Evolutionary conservation across 176 grass and related monocot genomes (phyloP), one percentile per base, ranked within the genome.

Genomic region (Typha latifolia): DNA sequence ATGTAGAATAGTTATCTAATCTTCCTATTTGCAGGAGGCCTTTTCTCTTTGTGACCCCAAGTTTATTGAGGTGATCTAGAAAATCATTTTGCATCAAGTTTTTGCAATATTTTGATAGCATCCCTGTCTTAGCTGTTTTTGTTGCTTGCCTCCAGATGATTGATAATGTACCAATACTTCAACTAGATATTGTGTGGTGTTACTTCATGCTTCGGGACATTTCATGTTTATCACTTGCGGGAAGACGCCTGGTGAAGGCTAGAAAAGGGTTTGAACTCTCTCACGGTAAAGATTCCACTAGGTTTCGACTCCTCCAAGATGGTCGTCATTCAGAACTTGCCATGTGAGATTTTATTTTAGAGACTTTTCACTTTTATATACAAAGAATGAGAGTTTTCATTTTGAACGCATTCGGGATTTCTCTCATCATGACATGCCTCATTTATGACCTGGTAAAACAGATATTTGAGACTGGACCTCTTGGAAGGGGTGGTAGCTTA

Each of bases 401-500:
- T 37, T 4, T 37, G 34, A 37, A 4, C 5, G 34, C 34, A 37
- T 37, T 37, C 4, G 34, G 34, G 34, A 37, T 6, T 37, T 37
- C 7, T 57, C 15, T 20, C n/a, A 7, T 8, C 16, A n/a, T 8
- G 8, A 7, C 63, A 14, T 73, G 8, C 37, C 49, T 11, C 61
- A 31, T 15, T 26, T 32, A 63, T 63, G 23, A 43, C 2, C 7
- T 37, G 59, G 49, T 66, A 34, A 64, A 61, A 82, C 67, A 97
- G 94, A 81, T 97, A 97, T 74, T 62, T 97, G 71, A 92, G 83
- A 69, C 78, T 97, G 67, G 94, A 97, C 63, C 88, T 97, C 71
- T 72, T 97, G 78, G 94, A 97, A 92, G 94, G 94, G 68, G 94
- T 97, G 27, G 83, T 97, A 67, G 89, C 94, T 72, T 97, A 90